These are phyloP conservation scores for Naganishia vishniacii DNA, from an alignment of 768 basidiomycete species.

Conservation along the genomic window DNA sequence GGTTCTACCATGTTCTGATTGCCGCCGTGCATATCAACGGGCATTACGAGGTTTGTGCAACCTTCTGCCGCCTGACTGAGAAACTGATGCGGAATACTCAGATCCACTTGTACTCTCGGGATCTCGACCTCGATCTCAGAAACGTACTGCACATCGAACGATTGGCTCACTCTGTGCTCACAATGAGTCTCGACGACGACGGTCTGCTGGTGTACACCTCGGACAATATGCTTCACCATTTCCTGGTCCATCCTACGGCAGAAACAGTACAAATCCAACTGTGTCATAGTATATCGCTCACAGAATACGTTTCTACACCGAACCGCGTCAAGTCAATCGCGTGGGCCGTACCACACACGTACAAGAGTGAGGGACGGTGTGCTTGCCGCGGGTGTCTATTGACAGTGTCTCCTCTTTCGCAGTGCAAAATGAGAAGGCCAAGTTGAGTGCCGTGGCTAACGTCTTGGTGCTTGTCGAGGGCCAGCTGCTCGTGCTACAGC, in stretches of 20 bases:
- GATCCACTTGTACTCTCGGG: conserved; percentile 91
- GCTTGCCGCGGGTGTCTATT: conserved; percentile 18
- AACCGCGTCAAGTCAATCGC: conserved; percentile 80
- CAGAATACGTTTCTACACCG: conserved; percentile 78
- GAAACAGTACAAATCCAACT: conserved; percentile 78
- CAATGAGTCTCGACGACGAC: conserved; percentile 87
- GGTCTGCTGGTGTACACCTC: conserved; percentile 88
- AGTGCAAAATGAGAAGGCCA: conserved; percentile 91
- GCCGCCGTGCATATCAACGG: conserved; percentile 66
- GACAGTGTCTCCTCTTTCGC: not conserved
- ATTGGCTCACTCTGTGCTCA: conserved; percentile 69
- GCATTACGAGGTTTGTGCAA: conserved; percentile 67
- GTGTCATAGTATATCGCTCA: conserved; percentile 92
- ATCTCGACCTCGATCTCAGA: conserved; percentile 74
- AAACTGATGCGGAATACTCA: conserved; percentile 46
- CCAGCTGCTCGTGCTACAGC: conserved; percentile 78
- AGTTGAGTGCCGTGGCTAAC: conserved; percentile 87
- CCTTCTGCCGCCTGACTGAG: conserved; percentile 13
- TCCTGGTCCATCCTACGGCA: conserved; percentile 68
- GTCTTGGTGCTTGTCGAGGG: conserved; percentile 94
- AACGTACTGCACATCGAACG: conserved; percentile 77
- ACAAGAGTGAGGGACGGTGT: conserved; percentile 66
- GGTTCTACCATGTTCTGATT: conserved; percentile 94
- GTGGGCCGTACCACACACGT: conserved; percentile 91
- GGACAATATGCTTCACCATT: conserved; percentile 90